phyloP scores from a whole-genome alignment of 192 early-diverging fungal genomes.

The Glomus cerebriforme region DNA sequence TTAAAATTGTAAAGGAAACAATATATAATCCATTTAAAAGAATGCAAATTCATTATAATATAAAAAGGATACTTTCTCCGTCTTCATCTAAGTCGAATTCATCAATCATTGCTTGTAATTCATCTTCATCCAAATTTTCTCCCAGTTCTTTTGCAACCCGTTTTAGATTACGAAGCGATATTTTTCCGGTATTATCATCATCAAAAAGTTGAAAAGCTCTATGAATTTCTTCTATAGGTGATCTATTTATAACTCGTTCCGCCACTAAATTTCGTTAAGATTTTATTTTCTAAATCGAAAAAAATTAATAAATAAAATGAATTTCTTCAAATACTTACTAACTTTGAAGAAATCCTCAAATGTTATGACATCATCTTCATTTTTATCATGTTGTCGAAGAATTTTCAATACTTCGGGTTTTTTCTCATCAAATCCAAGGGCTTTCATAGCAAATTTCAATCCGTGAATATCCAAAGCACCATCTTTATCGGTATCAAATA shows the following conservation, averaged over 20 bases:
- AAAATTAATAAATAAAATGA: not conserved
- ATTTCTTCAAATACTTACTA: slow-evolving; percentile 50
- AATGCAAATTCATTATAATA: not conserved
- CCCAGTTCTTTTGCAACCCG: slow-evolving; percentile 81
- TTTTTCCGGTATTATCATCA: slow-evolving; percentile 65
- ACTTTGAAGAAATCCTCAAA: slow-evolving; percentile 71
- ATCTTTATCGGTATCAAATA: slow-evolving; percentile 72
- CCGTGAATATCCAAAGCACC: slow-evolving; percentile 77
- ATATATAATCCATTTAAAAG: not conserved
- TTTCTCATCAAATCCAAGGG: slow-evolving; percentile 83
- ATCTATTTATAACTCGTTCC: slow-evolving; percentile 67
- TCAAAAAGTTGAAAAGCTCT: slow-evolving; percentile 84
- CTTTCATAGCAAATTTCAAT: slow-evolving; percentile 84
- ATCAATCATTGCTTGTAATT: slow-evolving; percentile 86
- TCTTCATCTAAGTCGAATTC: slow-evolving; percentile 88
- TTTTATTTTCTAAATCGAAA: not conserved
- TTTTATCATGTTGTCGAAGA: slow-evolving; percentile 61
- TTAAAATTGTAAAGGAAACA: not conserved
- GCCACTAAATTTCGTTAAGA: slow-evolving; percentile 22
- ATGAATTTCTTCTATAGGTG: slow-evolving; percentile 80
- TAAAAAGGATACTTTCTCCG: slow-evolving; percentile 68
- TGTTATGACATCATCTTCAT: slow-evolving; percentile 56
- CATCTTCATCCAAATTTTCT: slow-evolving; percentile 78
- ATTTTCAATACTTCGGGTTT: slow-evolving; percentile 79
- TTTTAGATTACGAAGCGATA: slow-evolving; percentile 65